Base-by-base conservation (phyloP, 805 yeast genomes). In the Candida alai region DNA sequence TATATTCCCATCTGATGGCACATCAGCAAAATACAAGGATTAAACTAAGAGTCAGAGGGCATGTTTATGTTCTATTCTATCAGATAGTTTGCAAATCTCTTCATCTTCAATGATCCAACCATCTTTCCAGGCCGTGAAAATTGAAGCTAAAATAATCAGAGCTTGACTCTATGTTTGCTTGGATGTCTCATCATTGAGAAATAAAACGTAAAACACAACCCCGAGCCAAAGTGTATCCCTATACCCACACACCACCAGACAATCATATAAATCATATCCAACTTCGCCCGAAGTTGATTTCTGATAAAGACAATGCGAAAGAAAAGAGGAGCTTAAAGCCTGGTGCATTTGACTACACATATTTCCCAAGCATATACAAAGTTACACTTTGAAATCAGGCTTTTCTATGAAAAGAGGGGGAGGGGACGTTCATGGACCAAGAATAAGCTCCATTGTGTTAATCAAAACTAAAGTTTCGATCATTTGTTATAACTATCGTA, bases 361-460 rank as follows among this genome's bases (percentile, higher is more conserved):
- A 49, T 54, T 41, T 59, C 62, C 47, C 14, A 20, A 17, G 13
- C 9, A 17, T 18, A 18, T 14, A 4, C 7, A 12, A 10, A 13
- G 13, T 17, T 21, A 28, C 13, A 14, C 19, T 18, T 28, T 16
- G 18, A 28, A 19, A 19, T 19, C 32, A 29, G 24, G 22, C 32
- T 29, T 28, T 26, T 19, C 13, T n/a, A n/a, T 18, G 31, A 25
- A 24, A 32, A 16, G 19, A 42, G 56, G 50, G 57, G 59, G 40
- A 44, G 44, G 47, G 48, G 69, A 72, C 76, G 72, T 73, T 69
- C 82, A 75, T 77, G 77, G 66, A 53, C 60, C 76, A 68, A 78
- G 81, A 78, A 80, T 80, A 78, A 81, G 88, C 88, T 80, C 87
- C 88, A 80, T 81, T 80, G 87, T 74, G 88, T 80, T 80, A 65